These are phyloP conservation scores for Vitis labrusca DNA, from an alignment of 164 flowering plant species.

Conservation along the genomic window DNA sequence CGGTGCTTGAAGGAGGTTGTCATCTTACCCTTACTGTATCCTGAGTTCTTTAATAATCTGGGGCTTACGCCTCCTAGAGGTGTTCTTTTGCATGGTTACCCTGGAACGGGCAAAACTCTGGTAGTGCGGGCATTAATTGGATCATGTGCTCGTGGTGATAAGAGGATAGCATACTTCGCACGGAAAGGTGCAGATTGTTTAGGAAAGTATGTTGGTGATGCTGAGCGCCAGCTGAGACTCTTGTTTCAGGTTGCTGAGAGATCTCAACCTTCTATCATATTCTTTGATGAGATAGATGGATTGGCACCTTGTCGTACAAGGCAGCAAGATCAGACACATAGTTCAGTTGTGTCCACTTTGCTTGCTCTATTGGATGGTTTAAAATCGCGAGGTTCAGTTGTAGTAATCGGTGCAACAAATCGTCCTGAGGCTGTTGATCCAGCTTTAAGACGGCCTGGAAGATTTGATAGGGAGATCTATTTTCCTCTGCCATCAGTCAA, in stretches of 20 bases:
- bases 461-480: conserved; percentile 97
- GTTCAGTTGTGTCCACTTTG: conserved; percentile 94
- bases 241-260: conserved; percentile 97
- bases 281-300: conserved; percentile 99
- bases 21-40: conserved; percentile 86
- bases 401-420: conserved; percentile 98
- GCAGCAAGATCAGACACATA: conserved; percentile 99
- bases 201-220: conserved; percentile 99
- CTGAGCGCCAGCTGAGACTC: conserved; percentile 93
- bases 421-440: conserved; percentile 98
- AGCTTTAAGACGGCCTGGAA: conserved; percentile 95
- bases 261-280: conserved; percentile 96
- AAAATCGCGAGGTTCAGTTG: conserved; percentile 94
- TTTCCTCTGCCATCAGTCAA: conserved; percentile 90
- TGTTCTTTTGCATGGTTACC: conserved; percentile 95
- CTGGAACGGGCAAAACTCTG: conserved; percentile 97
- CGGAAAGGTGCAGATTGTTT: conserved; percentile 99
- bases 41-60: conserved; percentile 70
- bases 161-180: conserved; percentile 91
- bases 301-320: conserved; percentile 83
- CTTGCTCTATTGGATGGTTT: conserved; percentile 94
- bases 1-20: conserved; percentile 96
- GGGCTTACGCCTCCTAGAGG: conserved; percentile 98
- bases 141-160: conserved; percentile 94
- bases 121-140: conserved; percentile 93